Percentiles rank a stretch among this genome's conserved stretches.
phyloP scores from a whole-genome alignment of 192 early-diverging fungal species.

The Gamsiella multidivaricata region DNA sequence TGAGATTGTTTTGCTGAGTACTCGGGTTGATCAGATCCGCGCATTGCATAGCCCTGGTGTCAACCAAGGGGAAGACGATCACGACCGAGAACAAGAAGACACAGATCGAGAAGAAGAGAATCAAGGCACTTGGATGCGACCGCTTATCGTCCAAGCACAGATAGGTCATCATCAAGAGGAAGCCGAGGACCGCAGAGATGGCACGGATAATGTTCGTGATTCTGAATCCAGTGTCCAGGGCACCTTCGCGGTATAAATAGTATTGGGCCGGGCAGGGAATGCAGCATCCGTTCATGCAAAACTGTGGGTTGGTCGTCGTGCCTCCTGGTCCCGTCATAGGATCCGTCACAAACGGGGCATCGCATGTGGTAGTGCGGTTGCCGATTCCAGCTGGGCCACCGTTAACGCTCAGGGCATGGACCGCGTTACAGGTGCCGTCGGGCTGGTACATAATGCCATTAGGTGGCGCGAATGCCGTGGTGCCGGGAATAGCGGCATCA shows the following conservation, averaged over 20 bases:
- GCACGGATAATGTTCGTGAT: conserved; percentile 58
- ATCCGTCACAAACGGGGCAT: conserved; percentile 55
- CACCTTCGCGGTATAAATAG: conserved; percentile 54
- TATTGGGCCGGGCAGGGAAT: conserved; percentile 65
- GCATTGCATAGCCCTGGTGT: conserved; percentile 60
- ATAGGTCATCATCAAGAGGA: conserved; percentile 60
- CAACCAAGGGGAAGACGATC: conserved; percentile 59
- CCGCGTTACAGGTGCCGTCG: conserved; percentile 20
- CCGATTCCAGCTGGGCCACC: conserved; percentile 5
- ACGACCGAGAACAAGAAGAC: conserved; percentile 63
- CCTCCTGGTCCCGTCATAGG: conserved; percentile 32
- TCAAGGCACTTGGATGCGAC: conserved; percentile 60
- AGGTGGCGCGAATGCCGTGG: neutral
- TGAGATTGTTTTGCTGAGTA: conserved; percentile 58
- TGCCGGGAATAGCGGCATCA: conserved; percentile 16
- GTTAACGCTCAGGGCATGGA: conserved; percentile 4
- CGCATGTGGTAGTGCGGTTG: conserved; percentile 38
- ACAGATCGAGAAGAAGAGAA: conserved; percentile 56
- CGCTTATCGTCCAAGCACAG: conserved; percentile 58
- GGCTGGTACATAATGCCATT: conserved; percentile 31
- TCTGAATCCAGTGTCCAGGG: conserved; percentile 52
- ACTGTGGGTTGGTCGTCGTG: conserved; percentile 21
- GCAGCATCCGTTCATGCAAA: conserved; percentile 62
- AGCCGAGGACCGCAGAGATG: conserved; percentile 51
- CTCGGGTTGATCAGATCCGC: conserved; percentile 42